Percentiles rank a stretch among this genome's conserved stretches.
Conservation (phyloP, 2,329 filamentous ascomycete genomes). For the Fusarium oxysporum region DNA sequence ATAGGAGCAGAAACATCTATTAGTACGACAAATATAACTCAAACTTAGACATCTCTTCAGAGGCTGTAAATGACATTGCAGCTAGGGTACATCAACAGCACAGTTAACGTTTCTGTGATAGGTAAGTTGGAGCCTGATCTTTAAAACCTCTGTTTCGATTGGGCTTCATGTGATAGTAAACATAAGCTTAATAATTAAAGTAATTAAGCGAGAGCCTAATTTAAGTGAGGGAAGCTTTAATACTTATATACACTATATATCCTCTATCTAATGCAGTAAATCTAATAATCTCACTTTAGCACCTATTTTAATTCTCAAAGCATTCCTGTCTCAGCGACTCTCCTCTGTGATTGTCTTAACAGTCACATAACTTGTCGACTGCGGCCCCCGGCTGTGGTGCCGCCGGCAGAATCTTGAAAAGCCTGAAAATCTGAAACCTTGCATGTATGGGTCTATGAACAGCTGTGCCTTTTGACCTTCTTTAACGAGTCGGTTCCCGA, state of each 20-base stretch:
- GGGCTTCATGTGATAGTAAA: too few relatives aligned
- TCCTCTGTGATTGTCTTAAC: not conserved
- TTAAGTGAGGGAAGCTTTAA: not conserved
- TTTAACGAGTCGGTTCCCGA: not conserved
- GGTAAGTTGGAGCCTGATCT: too few relatives aligned
- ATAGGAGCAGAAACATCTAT: too few relatives aligned
- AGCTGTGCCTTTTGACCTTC: not conserved
- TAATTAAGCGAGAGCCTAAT: not conserved
- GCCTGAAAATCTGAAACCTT: not conserved
- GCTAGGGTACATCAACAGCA: too few relatives aligned
- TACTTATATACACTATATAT: not conserved
- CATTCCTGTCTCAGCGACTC: fast-evolving
- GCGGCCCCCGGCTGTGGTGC: not conserved
- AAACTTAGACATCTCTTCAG: too few relatives aligned
- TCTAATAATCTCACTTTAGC: not conserved
- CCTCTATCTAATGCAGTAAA: not conserved
- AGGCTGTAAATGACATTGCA: too few relatives aligned
- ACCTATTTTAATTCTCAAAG: not conserved
- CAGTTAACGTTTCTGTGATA: too few relatives aligned
- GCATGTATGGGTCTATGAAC: not conserved
- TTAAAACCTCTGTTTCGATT: too few relatives aligned
- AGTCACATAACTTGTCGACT: not conserved
- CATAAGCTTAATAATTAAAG: too few relatives aligned
- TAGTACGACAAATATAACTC: too few relatives aligned
- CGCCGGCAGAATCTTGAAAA: not conserved